Conservation (phyloP, 176 grass and related monocot species). For the Bromus sterilis region DNA sequence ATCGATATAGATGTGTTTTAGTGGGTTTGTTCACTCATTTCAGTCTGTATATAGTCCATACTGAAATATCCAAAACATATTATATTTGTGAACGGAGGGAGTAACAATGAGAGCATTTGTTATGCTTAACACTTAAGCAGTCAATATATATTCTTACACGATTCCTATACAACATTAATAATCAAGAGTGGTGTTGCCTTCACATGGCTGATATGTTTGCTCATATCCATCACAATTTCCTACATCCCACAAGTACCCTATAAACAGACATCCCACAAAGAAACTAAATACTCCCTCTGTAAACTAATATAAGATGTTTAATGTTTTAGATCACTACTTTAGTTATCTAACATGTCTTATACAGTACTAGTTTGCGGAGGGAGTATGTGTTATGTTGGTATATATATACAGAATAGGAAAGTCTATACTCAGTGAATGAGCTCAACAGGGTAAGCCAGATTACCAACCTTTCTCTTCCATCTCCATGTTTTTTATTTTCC, state of each 20-base stretch:
- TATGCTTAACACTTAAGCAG: not conserved
- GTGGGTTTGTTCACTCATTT: no score
- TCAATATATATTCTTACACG: not conserved
- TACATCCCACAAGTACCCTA: not conserved
- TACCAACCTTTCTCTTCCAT: constrained; percentile 62
- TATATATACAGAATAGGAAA: not conserved
- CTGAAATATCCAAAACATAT: no score
- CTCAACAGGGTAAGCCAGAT: not conserved
- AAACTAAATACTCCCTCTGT: no score
- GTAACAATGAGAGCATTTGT: not conserved
- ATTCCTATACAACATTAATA: not conserved
- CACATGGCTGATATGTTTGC: not conserved
- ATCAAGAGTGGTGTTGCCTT: not conserved
- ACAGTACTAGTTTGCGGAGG: no score
- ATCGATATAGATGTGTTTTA: no score
- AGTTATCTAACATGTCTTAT: no score
- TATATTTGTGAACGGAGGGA: no score
- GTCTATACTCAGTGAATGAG: not conserved
- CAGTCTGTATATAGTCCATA: no score
- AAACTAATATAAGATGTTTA: no score
- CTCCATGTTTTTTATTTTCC: constrained; percentile 52
- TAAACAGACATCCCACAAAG: not conserved
- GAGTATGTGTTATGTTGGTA: not conserved
- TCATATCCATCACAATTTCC: not conserved
- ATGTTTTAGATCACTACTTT: no score